Evolutionary conservation across 805 yeast species (phyloP), one percentile per base, ranked within the genome.

Genomic region (Yamadazyma sp.): DNA sequence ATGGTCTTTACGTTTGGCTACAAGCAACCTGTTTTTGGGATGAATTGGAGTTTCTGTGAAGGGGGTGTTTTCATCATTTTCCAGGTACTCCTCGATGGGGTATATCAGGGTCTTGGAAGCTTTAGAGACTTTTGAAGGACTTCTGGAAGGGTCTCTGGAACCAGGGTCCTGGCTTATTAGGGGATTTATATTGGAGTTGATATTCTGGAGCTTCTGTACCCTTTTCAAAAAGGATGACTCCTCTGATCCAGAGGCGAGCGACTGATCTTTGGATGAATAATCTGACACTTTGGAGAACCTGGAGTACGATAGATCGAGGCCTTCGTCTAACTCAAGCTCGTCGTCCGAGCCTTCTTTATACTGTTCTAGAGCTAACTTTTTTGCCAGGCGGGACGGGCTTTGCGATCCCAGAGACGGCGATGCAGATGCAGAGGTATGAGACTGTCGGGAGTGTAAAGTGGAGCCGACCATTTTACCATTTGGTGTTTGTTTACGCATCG

Each of bases 301-400:
- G 28, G 69, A 63, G 44, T 56, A 66, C 5, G 70, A 62, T 9
- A 67, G 46, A 34, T 63, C 56, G 12, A 52, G 54, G 3, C 33
- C 42, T 16, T 30, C 41, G n/a, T 58, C 70, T n/a, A 57, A 54
- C 5, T 49, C 48, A 28, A 48, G 52, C 10, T 49, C 52, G 14
- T 52, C 40, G 28, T 24, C 48, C 4, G 33, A 28, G 12, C 32
- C 3, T 20, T 38, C 41, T 23, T 20, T 27, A 26, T 15, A 38
- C 18, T 32, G 32, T 10, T 24, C 13, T 24, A 38, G 33, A 11
- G 29, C 29, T 21, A 33, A 24, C 24, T 17, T 17, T 25, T 33
- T 33, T n/a, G n/a, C n/a, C n/a, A n/a, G n/a, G n/a, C n/a, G n/a
- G n/a, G n/a, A n/a, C n/a, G n/a, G n/a, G n/a, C n/a, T n/a, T n/a